Evolutionary conservation across 129 eudicot genomes (phyloP).

Genomic region (Centrapalus pauciflorus): DNA sequence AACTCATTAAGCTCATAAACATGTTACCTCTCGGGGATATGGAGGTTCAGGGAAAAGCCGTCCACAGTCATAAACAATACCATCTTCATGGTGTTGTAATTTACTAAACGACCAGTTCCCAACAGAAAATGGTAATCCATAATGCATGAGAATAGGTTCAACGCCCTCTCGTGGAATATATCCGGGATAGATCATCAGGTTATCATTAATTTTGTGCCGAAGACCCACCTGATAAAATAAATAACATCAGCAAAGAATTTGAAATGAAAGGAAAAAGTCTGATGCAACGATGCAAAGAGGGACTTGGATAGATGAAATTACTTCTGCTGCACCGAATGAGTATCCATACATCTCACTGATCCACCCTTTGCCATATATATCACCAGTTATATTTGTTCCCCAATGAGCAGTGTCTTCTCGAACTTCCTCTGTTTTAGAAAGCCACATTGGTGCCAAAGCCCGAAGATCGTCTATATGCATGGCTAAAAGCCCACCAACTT

Average conservation of each 20-base stretch:
- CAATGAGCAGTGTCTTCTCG: constrained; percentile 95
- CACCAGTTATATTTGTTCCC: constrained; percentile 90
- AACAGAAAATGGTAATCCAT: constrained; percentile 84
- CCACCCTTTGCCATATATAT: constrained; percentile 88
- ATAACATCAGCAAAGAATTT: not conserved
- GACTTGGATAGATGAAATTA: constrained; percentile 8
- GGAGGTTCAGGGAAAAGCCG: constrained; percentile 99
- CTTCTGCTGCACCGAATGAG: constrained; percentile 99
- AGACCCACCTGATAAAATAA: constrained; percentile 84
- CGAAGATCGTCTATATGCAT: constrained; percentile 97
- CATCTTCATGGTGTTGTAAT: constrained; percentile 76
- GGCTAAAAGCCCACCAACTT: constrained; percentile 96
- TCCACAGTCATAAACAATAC: constrained; percentile 78
- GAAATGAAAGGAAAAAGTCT: not conserved
- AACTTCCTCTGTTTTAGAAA: constrained; percentile 96
- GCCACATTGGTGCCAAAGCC: constrained; percentile 97
- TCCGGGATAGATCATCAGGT: constrained; percentile 94
- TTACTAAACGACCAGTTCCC: constrained; percentile 98
- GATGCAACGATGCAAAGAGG: not conserved
- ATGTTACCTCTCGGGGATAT: constrained; percentile 83
- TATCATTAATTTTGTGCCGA: constrained; percentile 87
- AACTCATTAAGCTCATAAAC: constrained; percentile 1
- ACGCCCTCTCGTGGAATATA: constrained; percentile 80
- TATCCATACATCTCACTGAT: constrained; percentile 99
- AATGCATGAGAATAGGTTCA: constrained; percentile 95